phyloP scores from a whole-genome alignment of 176 grass and related monocot genomes.

The Triticum timopheevii region DNA sequence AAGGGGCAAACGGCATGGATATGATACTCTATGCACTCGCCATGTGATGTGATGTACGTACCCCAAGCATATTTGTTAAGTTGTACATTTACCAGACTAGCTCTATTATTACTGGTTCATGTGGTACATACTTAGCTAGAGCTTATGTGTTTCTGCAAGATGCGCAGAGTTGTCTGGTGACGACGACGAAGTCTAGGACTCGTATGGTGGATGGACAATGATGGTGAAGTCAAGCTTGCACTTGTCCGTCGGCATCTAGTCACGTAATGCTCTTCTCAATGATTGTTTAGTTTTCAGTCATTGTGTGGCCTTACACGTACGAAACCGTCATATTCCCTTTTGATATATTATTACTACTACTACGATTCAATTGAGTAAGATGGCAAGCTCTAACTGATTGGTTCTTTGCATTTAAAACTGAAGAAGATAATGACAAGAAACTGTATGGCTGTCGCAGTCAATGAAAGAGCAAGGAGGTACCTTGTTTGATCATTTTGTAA shows the following conservation, averaged over 20 bases:
- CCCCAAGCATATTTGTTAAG: neutral
- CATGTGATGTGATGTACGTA: slow-evolving; percentile 9
- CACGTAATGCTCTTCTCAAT: no score
- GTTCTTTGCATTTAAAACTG: neutral
- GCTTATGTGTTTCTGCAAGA: neutral
- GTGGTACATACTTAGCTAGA: neutral
- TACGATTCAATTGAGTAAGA: neutral
- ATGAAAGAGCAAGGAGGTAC: neutral
- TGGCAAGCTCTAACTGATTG: neutral
- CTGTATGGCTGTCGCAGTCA: neutral
- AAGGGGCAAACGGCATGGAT: neutral
- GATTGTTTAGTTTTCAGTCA: neutral
- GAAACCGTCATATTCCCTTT: slow-evolving; percentile 9
- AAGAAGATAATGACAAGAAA: neutral
- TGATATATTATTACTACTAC: neutral
- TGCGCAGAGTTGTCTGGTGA: neutral
- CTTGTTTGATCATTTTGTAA: neutral
- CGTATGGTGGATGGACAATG: neutral
- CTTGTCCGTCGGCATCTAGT: neutral
- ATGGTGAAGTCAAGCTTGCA: neutral
- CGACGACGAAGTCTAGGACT: neutral
- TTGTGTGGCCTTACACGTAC: neutral
- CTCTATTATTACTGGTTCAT: neutral
- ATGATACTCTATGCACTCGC: neutral
- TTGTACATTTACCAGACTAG: neutral